phyloP scores from a whole-genome alignment of 176 grass and related monocot species.

The Rhynchospora pubera region DNA sequence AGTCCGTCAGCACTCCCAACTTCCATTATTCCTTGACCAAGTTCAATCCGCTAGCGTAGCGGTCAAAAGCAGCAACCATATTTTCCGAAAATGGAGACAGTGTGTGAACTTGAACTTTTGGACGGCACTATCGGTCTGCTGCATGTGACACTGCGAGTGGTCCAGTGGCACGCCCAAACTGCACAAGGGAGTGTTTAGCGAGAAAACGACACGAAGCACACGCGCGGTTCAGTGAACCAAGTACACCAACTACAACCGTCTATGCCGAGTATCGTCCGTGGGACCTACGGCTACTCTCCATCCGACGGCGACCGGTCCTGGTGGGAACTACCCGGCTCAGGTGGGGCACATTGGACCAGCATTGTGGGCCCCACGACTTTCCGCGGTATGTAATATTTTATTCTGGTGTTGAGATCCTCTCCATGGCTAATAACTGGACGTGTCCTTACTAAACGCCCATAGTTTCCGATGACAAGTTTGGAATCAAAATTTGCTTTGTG shows the following conservation, averaged over 20 bases:
- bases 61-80: background rate
- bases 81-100: background rate
- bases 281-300: background rate
- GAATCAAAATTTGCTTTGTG: background rate
- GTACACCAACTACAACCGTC: background rate
- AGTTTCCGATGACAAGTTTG: background rate
- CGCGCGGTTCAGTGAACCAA: constrained; percentile 15
- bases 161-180: background rate
- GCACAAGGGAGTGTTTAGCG: background rate
- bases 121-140: background rate
- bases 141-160: background rate
- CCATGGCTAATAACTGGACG: background rate
- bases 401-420: background rate
- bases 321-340: constrained; percentile 15
- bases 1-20: background rate
- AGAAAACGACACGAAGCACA: background rate
- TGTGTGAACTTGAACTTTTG: background rate
- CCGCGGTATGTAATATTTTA: background rate
- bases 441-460: background rate
- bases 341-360: background rate
- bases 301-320: background rate
- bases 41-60: background rate
- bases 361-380: background rate
- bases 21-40: background rate
- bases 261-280: background rate